Base-by-base conservation (phyloP, 768 basidiomycete genomes). In the Suillus paluster region DNA sequence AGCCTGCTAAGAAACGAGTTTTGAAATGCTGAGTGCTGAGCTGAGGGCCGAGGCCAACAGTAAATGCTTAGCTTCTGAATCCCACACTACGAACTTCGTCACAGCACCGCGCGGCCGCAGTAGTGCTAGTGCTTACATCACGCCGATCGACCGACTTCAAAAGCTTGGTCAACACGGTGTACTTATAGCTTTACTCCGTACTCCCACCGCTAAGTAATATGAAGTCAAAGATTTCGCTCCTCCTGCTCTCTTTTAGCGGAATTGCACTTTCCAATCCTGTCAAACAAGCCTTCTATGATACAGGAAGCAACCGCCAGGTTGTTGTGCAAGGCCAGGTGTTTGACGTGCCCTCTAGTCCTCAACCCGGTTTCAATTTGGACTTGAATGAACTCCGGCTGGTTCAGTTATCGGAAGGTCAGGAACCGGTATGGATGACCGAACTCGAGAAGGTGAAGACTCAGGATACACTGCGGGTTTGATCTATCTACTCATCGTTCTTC, bases 371-470 rank as follows among this genome's bases (percentile, higher is more conserved):
- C 73, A 79, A 82, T 72, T 80, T 94, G 62, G 89, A 95, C 78
- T 80, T 96, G 58, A 80, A 83, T 61, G 90, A 84, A 49, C 80
- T 80, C 57, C 84, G 95, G 56, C 83, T 95, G 58, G 87, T 97
- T 57, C 86, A 94, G 72, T 79, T 93, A 70, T 55, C 54, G 10
- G 84, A 89, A 58, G 90, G 84, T 39, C 78, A 86, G 69, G 78
- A 79, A 12, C 89, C 92, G 4, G 83, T 89, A 57, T 90, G 86
- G 89, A 90, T 95, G 79, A 86, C 94, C 15, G 95, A 97, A 76
- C 77, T 91, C n/a, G 89, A 95, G 67, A 97, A 97, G 88, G 91
- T 90, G 34, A 10, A 66, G 21, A 12, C 33, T 14, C 21, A n/a
- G 30, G 3, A n/a, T 6, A 33, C n/a, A 14, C 52, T 21, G 14